These are phyloP conservation scores for Lasiodiplodia theobromae DNA, from an alignment of 2,329 filamentous ascomycete genomes.

Conservation along the genomic window DNA sequence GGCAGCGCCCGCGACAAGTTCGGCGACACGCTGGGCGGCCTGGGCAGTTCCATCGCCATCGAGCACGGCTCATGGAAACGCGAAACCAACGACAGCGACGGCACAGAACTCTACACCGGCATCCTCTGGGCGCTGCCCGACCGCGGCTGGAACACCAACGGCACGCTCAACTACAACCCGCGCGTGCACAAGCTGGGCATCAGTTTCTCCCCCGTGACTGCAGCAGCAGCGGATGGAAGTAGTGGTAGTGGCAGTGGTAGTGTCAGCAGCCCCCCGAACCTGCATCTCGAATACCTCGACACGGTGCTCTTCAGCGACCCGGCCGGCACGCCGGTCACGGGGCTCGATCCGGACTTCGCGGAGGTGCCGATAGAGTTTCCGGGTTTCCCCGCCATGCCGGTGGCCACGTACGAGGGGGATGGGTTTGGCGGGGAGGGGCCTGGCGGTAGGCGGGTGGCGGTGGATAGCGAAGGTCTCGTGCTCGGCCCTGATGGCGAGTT, in stretches of 20 bases:
- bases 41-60: conserved; percentile 71
- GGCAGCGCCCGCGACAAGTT: conserved; percentile 68
- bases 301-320: conserved; percentile 71
- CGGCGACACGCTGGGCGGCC: conserved; percentile 72
- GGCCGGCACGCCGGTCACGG: conserved; percentile 67
- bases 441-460: conserved; percentile 65
- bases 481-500: conserved; percentile 67
- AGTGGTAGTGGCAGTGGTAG: conserved; percentile 40
- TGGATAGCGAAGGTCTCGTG: conserved; percentile 73
- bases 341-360: conserved; percentile 66
- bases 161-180: conserved; percentile 59
- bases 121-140: conserved; percentile 70
- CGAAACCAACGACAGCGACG: conserved; percentile 57
- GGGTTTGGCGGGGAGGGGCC: conserved; percentile 69
- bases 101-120: conserved; percentile 59
- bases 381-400: conserved; percentile 68
- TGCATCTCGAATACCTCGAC: conserved; percentile 68
- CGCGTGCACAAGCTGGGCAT: conserved; percentile 73
- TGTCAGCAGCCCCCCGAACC: conserved; percentile 56
- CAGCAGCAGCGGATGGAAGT: conserved; percentile 57
- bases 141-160: conserved; percentile 76
- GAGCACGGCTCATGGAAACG: conserved; percentile 66
- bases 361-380: conserved; percentile 60
- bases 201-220: conserved; percentile 60
- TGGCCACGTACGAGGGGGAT: conserved; percentile 69